Percentiles rank a stretch among this genome's conserved stretches.
phyloP scores from a whole-genome alignment of 805 yeast genomes.

The Grigorovia humatica region DNA sequence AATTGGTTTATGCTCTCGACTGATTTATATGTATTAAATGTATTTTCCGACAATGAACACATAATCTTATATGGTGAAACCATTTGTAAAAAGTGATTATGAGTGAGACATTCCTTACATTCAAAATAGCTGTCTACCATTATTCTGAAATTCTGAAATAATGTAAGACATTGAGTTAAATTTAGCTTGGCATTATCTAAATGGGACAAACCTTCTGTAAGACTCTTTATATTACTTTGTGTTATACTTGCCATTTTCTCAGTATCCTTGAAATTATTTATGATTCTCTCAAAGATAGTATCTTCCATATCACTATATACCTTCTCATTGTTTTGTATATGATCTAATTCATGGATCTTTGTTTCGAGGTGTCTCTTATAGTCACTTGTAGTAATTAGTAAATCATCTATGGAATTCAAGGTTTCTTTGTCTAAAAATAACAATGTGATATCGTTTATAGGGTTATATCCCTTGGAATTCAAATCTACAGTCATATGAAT shows the following conservation, averaged over 20 bases:
- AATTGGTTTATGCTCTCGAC: slow-evolving; percentile 47
- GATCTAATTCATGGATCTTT: slow-evolving; percentile 31
- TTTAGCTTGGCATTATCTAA: slow-evolving; percentile 80
- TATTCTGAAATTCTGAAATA: slow-evolving; percentile 80
- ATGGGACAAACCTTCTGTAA: slow-evolving; percentile 68
- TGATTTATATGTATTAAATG: slow-evolving; percentile 58
- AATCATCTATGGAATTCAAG: slow-evolving; percentile 40
- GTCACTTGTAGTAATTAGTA: slow-evolving; percentile 38
- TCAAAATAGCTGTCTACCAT: slow-evolving; percentile 38
- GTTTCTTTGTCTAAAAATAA: slow-evolving; percentile 43
- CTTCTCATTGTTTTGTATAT: slow-evolving; percentile 20
- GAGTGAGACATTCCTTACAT: slow-evolving; percentile 12
- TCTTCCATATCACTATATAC: slow-evolving; percentile 15
- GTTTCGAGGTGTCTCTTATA: slow-evolving; percentile 42
- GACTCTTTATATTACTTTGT: slow-evolving; percentile 48
- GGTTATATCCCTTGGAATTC: slow-evolving; percentile 39
- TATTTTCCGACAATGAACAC: slow-evolving; percentile 24
- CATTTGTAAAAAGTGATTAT: slow-evolving; percentile 16
- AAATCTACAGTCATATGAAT: slow-evolving; percentile 11
- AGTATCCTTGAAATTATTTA: slow-evolving; percentile 51
- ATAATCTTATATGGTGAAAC: slow-evolving; percentile 23
- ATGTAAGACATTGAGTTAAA: slow-evolving; percentile 73
- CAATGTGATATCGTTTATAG: slow-evolving; percentile 40
- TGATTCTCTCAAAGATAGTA: slow-evolving; percentile 27
- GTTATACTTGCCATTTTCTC: slow-evolving; percentile 70